Evolutionary conservation across 2,329 filamentous ascomycete genomes (phyloP).

Genomic region (Colletotrichum destructivum): DNA sequence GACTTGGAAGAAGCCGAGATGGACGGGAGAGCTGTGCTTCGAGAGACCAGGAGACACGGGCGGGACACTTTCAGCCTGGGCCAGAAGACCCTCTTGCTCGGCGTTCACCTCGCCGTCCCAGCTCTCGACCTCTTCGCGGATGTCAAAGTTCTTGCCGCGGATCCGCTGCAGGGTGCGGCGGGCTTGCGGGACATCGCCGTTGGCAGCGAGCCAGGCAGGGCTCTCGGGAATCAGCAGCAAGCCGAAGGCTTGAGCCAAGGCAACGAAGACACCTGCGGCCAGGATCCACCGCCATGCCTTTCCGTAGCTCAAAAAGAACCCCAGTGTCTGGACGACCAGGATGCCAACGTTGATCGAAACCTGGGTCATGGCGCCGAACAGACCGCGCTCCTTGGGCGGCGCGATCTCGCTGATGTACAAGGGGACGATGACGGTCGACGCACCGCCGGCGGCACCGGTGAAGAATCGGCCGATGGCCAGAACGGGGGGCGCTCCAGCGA

Average conservation of each 20-base stretch:
- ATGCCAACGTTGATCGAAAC: conserved; percentile 96
- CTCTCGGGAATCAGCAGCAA: conserved; percentile 88
- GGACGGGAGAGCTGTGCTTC: conserved; percentile 48
- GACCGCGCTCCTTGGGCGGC: conserved; percentile 79
- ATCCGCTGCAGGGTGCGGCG: conserved; percentile 81
- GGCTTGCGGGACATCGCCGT: conserved; percentile 72
- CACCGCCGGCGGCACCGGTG: conserved; percentile 87
- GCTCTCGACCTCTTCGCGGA: conserved; percentile 79
- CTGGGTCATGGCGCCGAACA: conserved; percentile 90
- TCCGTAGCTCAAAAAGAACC: conserved; percentile 88
- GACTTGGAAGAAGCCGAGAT: conserved; percentile 76
- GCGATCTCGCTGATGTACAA: conserved; percentile 95
- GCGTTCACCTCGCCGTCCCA: conserved; percentile 67
- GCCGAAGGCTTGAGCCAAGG: conserved; percentile 75
- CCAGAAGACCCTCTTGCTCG: conserved; percentile 81
- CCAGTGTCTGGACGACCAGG: conserved; percentile 84
- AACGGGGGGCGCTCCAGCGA: conserved; percentile 76
- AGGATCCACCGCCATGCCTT: conserved; percentile 89
- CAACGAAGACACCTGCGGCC: conserved; percentile 79
- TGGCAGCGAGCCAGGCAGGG: conserved; percentile 87
- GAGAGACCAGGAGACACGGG: conserved; percentile 45
- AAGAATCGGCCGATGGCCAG: conserved; percentile 84
- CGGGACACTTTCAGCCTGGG: conserved; percentile 46
- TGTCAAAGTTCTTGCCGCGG: conserved; percentile 77
- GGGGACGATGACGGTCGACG: conserved; percentile 92